These are phyloP conservation scores for Scheffersomyces coipomensis DNA, from an alignment of 805 yeast genomes.

Conservation along the genomic window DNA sequence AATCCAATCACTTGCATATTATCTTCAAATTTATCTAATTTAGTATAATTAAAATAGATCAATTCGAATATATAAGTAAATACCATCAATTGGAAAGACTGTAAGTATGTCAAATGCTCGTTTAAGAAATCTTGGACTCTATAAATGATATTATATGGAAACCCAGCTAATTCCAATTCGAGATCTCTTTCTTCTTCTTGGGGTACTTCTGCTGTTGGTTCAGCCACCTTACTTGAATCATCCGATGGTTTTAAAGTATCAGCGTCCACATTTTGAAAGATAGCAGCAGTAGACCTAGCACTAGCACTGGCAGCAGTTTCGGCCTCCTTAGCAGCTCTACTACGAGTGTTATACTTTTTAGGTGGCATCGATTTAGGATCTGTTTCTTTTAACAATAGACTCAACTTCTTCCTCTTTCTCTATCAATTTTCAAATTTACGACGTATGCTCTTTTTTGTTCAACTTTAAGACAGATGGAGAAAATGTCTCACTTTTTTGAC, in stretches of 20 bases:
- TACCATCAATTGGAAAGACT: constrained; percentile 30
- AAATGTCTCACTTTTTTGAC: no score
- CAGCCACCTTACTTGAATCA: neutral
- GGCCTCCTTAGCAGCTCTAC: constrained; percentile 2
- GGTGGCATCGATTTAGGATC: no score
- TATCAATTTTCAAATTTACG: no score
- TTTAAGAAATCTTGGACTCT: constrained; percentile 38
- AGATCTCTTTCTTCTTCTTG: neutral
- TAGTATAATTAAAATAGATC: constrained; percentile 20
- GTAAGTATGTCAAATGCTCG: constrained; percentile 26
- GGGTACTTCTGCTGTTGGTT: neutral
- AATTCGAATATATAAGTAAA: constrained; percentile 29
- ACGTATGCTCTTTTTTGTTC: no score
- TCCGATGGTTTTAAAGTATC: neutral
- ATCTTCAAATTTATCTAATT: constrained; percentile 14
- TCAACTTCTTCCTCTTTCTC: no score
- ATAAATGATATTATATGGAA: constrained; percentile 26
- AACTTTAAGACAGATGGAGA: no score
- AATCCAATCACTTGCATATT: constrained; percentile 23
- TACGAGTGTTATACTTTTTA: constrained; percentile 7
- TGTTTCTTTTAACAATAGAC: no score
- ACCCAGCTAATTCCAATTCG: constrained; percentile 8
- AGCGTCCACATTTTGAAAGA: constrained; percentile 9
- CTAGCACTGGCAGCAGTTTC: neutral
- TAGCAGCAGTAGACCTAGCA: constrained; percentile 12